phyloP scores from a whole-genome alignment of 2,329 filamentous ascomycete species.

The Penicillium occitanis region DNA sequence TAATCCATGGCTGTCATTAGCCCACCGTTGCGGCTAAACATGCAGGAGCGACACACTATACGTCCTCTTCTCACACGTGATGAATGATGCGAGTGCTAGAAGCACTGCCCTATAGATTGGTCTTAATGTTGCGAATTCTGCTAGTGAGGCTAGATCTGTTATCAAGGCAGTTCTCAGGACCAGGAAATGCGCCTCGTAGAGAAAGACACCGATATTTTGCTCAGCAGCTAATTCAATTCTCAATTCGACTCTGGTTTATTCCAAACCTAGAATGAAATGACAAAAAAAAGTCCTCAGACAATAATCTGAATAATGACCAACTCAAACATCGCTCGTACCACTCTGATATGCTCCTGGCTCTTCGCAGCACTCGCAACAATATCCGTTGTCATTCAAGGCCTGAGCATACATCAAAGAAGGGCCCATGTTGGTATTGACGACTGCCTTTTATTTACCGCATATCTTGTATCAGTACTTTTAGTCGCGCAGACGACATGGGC shows the following conservation, averaged over 20 bases:
- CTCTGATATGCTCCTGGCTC: constrained; percentile 12
- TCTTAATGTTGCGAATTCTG: background rate
- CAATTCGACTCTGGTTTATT: background rate
- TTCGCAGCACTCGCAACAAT: constrained; percentile 2
- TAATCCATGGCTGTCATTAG: background rate
- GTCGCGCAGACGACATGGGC: constrained; percentile 15
- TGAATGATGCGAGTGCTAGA: background rate
- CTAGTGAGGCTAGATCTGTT: background rate
- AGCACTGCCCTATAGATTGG: background rate
- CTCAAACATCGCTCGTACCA: background rate
- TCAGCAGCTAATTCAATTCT: background rate
- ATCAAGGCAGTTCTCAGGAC: background rate
- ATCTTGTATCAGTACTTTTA: background rate
- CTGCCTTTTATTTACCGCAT: background rate
- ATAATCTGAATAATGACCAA: background rate
- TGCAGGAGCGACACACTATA: background rate
- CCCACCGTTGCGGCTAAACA: background rate
- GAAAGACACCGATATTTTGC: background rate
- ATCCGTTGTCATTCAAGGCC: background rate
- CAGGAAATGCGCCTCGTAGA: background rate
- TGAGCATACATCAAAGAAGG: background rate
- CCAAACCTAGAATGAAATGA: background rate
- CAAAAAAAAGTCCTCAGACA: background rate
- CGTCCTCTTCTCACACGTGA: too few relatives aligned
- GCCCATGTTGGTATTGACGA: background rate